These are phyloP conservation scores for Penicillium coprophilum DNA, from an alignment of 495 filamentous ascomycete species.

Conservation along the genomic window DNA sequence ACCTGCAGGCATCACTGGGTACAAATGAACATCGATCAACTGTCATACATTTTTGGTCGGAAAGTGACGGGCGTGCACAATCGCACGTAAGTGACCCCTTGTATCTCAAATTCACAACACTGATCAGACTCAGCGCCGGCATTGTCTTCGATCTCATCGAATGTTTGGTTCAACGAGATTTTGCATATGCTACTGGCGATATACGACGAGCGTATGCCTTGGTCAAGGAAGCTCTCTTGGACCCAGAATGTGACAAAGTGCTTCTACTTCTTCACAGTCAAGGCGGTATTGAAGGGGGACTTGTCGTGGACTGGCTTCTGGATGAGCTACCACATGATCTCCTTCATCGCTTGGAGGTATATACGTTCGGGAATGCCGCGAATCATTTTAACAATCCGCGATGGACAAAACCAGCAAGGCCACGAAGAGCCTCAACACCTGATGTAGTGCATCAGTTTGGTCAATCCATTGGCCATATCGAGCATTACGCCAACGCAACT, in stretches of 20 bases:
- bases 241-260: slow-evolving; percentile 62
- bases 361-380: slow-evolving; percentile 81
- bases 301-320: slow-evolving; percentile 78
- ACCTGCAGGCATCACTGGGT: slow-evolving; percentile 44
- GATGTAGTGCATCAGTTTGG: slow-evolving; percentile 7
- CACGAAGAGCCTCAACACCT: neutral
- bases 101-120: neutral
- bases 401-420: slow-evolving; percentile 32
- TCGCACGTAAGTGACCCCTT: slow-evolving; percentile 52
- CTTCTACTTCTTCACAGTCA: slow-evolving; percentile 80
- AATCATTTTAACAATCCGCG: slow-evolving; percentile 85
- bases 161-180: slow-evolving; percentile 74
- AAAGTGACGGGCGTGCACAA: slow-evolving; percentile 82
- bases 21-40: slow-evolving; percentile 66
- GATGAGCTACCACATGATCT: slow-evolving; percentile 69
- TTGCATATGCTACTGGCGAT: slow-evolving; percentile 69
- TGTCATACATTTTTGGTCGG: slow-evolving; percentile 72
- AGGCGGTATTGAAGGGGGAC: slow-evolving; percentile 72
- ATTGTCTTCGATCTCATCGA: slow-evolving; percentile 73
- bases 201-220: slow-evolving; percentile 50
- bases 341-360: slow-evolving; percentile 72
- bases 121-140: slow-evolving; percentile 40
- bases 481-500: slow-evolving; percentile 77
- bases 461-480: slow-evolving; percentile 64
- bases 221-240: slow-evolving; percentile 30